Evolutionary conservation across 1,284 basidiomycete genomes (phyloP).

Genomic region (Taiwanofungus camphoratus): DNA sequence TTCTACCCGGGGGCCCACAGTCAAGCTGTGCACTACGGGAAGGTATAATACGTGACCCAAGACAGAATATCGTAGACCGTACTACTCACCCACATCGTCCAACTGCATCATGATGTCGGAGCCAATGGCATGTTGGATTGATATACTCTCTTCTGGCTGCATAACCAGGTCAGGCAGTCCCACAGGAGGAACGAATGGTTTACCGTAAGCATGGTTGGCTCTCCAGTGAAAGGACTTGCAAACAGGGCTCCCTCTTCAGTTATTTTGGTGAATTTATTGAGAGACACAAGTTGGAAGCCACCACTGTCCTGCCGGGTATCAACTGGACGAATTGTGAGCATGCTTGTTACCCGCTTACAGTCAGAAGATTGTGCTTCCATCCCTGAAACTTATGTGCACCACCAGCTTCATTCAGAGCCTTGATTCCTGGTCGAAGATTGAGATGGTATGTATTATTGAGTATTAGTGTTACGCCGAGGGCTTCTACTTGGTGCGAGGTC

Average conservation of each 20-base stretch:
- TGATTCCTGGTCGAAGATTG: constrained; percentile 70
- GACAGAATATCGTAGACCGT: no score
- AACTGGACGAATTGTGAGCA: constrained; percentile 3
- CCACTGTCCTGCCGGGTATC: constrained; percentile 61
- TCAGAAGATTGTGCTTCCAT: constrained; percentile 78
- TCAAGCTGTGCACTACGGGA: constrained; percentile 71
- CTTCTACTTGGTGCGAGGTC: constrained; percentile 77
- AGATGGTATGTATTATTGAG: constrained; percentile 86
- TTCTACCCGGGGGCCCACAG: constrained; percentile 68
- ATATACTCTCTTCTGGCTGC: constrained; percentile 82
- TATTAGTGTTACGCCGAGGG: constrained; percentile 72
- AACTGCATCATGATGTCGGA: constrained; percentile 90
- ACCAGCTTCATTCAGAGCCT: constrained; percentile 64
- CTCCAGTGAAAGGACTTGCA: constrained; percentile 74
- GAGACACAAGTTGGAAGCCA: constrained; percentile 81
- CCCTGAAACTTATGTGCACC: constrained; percentile 83
- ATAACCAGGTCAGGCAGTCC: constrained; percentile 2
- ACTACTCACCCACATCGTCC: constrained; percentile 74
- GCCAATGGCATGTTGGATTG: constrained; percentile 81
- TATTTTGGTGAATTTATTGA: constrained; percentile 78
- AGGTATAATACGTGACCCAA: no score
- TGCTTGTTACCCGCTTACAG: constrained; percentile 33
- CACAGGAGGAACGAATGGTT: constrained; percentile 7
- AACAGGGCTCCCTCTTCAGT: constrained; percentile 84
- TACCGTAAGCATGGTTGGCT: constrained; percentile 80